Base-by-base conservation (phyloP, 192 early-diverging fungal species). In the Podila clonocystis region DNA sequence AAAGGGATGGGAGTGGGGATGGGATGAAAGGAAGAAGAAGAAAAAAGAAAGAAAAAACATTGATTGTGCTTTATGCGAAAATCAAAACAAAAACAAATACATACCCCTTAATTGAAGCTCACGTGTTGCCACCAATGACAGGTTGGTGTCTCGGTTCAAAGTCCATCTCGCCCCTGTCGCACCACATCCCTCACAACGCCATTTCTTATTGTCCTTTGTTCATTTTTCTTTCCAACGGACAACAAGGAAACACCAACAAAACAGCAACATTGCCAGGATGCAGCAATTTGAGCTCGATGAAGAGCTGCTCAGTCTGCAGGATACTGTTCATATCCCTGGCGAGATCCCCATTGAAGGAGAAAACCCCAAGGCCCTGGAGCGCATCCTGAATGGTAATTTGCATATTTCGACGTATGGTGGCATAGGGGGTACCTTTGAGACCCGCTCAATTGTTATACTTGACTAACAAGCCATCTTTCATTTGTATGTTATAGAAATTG, bases 341-440 rank as follows among this genome's bases (percentile, higher is more conserved):
- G 85, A 86, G 70, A 82, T 85, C 33, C 50, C 68, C 12, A 78
- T 89, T 22, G 74, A 73, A 13, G 85, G 85, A 20, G 78, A 74
- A 17, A 80, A 61, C 50, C 84, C 78, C 59, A 79, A 84, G 58
- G 75, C 83, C 5, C 66, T 89, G n/a, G 84, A 85, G 45, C 65
- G 78, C 7, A 83, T 84, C n/a, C 72, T 89, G 13, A 89, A 86
- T 64, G 84, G 87, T 89, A 82, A 52, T 13, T 8, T 22, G 11
- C 11, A 11, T 29, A 57, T 2, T 15, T 45, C 33, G 20, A 41
- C 11, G 9, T 30, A 34, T 41, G 30, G 2, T 58, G 29, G 4
- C 19, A 15, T 24, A 55, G 26, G 5, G 8, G 15, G 15, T 15
- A 4, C 41, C 41, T 17, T 15, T 36, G 34, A 7, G 3, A 45